Percentiles rank a stretch among this genome's conserved stretches.
Conservation (phyloP, 169 alveolate genomes). For the Condylostoma magnum region DNA sequence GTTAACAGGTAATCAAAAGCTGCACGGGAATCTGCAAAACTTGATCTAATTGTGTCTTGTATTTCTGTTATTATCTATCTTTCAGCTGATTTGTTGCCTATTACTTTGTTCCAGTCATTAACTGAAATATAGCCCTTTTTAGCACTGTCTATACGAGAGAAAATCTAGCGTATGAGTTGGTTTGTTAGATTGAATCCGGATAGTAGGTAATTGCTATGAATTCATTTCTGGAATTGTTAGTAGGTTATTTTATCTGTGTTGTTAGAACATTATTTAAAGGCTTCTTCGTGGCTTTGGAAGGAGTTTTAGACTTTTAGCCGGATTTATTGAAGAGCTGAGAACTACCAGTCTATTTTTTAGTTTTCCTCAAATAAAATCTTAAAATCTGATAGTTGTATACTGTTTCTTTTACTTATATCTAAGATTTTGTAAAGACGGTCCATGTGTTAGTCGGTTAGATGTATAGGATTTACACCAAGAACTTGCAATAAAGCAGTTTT, state of each 20-base stretch:
- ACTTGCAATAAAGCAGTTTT: slow-evolving; percentile 36
- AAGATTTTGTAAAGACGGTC: slow-evolving; percentile 56
- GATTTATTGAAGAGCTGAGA: slow-evolving; percentile 59
- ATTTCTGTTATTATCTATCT: slow-evolving; percentile 49
- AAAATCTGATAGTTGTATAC: slow-evolving; percentile 52
- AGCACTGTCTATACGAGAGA: slow-evolving; percentile 74
- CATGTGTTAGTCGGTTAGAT: slow-evolving; percentile 37
- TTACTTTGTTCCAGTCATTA: slow-evolving; percentile 64
- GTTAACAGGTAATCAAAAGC: slow-evolving; percentile 57
- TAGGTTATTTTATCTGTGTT: slow-evolving; percentile 40
- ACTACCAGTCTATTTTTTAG: slow-evolving; percentile 61
- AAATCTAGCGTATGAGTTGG: slow-evolving; percentile 52
- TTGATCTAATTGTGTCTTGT: slow-evolving; percentile 42
- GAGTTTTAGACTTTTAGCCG: slow-evolving; percentile 57
- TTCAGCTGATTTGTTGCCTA: slow-evolving; percentile 48
- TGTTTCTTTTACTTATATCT: slow-evolving; percentile 60
- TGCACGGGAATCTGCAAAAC: slow-evolving; percentile 40
- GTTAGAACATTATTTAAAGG: slow-evolving; percentile 52
- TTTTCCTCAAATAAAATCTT: slow-evolving; percentile 46
- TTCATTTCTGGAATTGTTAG: slow-evolving; percentile 53
- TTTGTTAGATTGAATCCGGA: slow-evolving; percentile 64
- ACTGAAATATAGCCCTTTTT: slow-evolving; percentile 70
- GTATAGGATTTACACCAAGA: slow-evolving; percentile 47
- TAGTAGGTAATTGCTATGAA: slow-evolving; percentile 44
- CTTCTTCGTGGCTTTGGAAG: slow-evolving; percentile 30